Evolutionary conservation across 352 stramenopile genomes (phyloP).

Genomic region (Phytophthora pinifolia): DNA sequence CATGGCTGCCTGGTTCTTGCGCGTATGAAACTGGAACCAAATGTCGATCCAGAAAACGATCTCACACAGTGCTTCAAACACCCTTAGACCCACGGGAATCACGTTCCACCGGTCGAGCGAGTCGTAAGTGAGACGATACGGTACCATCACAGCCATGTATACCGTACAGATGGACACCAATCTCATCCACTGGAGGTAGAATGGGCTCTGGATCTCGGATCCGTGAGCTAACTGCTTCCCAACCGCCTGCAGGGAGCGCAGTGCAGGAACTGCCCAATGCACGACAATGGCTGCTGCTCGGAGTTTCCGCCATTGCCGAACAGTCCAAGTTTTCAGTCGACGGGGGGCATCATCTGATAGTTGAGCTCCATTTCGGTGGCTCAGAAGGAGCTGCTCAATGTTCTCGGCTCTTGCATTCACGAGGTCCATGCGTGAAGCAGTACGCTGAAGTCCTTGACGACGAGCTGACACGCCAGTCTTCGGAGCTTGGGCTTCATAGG

Average conservation of each 20-base stretch:
- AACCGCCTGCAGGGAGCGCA: neutral
- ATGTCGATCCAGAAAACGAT: constrained; percentile 55
- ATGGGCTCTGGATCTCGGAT: constrained; percentile 53
- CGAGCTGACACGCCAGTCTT: constrained; percentile 15
- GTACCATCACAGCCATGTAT: constrained; percentile 48
- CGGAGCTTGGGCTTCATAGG: constrained; percentile 38
- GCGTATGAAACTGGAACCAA: constrained; percentile 65
- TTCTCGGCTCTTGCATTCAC: constrained; percentile 49
- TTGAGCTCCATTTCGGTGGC: constrained; percentile 20
- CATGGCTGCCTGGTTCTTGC: constrained; percentile 48
- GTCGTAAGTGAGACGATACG: constrained; percentile 62
- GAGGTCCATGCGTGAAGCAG: constrained; percentile 41
- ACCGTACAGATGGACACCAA: constrained; percentile 48
- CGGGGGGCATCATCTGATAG: constrained; percentile 4
- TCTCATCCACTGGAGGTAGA: constrained; percentile 57
- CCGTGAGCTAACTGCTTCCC: constrained; percentile 33
- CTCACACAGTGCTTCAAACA: constrained; percentile 43
- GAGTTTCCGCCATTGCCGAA: constrained; percentile 20
- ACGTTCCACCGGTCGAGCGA: constrained; percentile 42
- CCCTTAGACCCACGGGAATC: constrained; percentile 35
- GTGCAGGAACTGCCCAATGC: neutral
- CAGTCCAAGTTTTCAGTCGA: constrained; percentile 14
- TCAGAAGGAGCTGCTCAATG: constrained; percentile 54
- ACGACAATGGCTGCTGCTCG: constrained; percentile 3
- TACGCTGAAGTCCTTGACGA: constrained; percentile 26